Evolutionary conservation across 768 basidiomycete species (phyloP).

Genomic region (Leccinum subgranulosum): DNA sequence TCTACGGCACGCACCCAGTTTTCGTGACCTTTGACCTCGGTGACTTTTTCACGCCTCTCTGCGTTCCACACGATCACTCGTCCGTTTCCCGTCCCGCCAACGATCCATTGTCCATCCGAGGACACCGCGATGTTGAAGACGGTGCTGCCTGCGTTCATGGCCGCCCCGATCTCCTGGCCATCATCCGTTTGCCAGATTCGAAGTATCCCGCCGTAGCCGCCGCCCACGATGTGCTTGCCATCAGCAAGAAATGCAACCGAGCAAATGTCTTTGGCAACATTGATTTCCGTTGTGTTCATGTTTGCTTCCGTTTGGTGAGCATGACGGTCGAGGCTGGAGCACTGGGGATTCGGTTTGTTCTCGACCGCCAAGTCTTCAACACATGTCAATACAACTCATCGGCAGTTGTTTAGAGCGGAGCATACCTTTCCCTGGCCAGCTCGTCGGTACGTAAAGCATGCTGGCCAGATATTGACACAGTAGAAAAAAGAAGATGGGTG

Average conservation of each 20-base stretch:
- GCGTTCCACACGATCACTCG: constrained; percentile 10
- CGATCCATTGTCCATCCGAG: constrained; percentile 10
- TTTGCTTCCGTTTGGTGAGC: neutral
- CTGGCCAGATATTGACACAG: neutral
- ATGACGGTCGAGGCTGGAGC: neutral
- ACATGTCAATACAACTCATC: neutral
- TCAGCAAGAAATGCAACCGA: constrained; percentile 5
- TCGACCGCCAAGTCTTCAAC: neutral
- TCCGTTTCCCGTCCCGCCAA: constrained; percentile 1
- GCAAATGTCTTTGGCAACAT: constrained; percentile 7
- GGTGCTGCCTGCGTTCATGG: constrained; percentile 5
- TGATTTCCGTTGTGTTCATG: neutral
- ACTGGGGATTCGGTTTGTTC: neutral
- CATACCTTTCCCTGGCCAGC: constrained; percentile 1
- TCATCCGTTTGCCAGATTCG: constrained; percentile 1
- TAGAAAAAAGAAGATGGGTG: neutral
- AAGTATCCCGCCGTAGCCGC: constrained; percentile 10
- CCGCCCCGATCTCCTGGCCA: constrained; percentile 1
- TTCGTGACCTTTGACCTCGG: constrained; percentile 6
- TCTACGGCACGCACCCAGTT: constrained; percentile 17
- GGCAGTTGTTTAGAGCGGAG: neutral
- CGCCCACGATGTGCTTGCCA: constrained; percentile 5
- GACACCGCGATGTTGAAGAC: constrained; percentile 7
- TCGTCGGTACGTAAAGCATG: neutral
- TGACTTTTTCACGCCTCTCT: constrained; percentile 2